A percentile compares a stretch with the other conserved stretches of the same genome.
Evolutionary conservation across 208 protist genomes (phyloP).

Genomic region (Tritrichomonas foetus): DNA sequence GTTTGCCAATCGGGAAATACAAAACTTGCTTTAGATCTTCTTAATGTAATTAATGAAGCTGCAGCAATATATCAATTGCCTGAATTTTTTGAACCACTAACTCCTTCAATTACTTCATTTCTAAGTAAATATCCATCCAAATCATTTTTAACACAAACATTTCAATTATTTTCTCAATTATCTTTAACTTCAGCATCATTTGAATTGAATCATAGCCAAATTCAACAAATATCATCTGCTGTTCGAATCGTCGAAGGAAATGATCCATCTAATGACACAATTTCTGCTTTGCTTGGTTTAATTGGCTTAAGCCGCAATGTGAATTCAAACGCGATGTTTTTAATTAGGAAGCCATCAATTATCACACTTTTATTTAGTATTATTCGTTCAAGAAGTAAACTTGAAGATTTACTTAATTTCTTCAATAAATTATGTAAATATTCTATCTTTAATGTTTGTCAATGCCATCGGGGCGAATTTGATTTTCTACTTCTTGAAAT

Average conservation of each 20-base stretch:
- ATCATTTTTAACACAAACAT: neutral
- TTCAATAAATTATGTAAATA: neutral
- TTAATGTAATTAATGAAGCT: neutral
- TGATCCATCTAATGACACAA: neutral
- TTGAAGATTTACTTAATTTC: neutral
- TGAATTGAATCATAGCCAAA: neutral
- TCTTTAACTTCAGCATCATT: neutral
- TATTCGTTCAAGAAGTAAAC: neutral
- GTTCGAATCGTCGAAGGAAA: neutral
- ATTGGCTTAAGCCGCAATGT: neutral
- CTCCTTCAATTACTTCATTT: neutral
- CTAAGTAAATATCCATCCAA: neutral
- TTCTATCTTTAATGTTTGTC: neutral
- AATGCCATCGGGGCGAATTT: neutral
- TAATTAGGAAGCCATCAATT: neutral
- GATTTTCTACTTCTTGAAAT: neutral
- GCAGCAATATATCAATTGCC: neutral
- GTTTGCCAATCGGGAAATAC: neutral
- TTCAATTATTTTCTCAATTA: neutral
- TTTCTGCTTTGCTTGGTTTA: neutral
- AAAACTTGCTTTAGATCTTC: neutral
- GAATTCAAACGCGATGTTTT: neutral
- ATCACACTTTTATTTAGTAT: neutral
- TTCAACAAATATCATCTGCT: neutral
- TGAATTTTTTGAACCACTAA: neutral